Conservation (phyloP, 2,329 filamentous ascomycete species). For the Grosmannia penicillata region DNA sequence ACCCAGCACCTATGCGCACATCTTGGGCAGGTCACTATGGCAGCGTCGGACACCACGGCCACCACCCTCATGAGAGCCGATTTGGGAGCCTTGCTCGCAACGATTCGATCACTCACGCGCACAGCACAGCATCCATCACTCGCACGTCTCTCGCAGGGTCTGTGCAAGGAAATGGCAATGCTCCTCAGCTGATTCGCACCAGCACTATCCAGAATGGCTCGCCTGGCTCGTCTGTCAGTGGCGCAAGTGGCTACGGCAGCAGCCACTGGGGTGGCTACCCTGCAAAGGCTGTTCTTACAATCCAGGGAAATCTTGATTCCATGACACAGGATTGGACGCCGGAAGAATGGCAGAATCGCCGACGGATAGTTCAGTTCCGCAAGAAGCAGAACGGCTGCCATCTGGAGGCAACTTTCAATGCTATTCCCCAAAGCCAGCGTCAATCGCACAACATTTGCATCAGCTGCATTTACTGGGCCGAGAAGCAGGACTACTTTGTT, state of each 20-base stretch:
- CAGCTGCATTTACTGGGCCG: constrained; percentile 94
- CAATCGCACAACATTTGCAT: constrained; percentile 80
- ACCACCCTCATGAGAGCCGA: constrained; percentile 9
- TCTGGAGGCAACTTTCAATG: constrained; percentile 64
- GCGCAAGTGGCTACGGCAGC: constrained; percentile 34
- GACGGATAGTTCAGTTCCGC: constrained; percentile 79
- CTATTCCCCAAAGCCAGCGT: constrained; percentile 65
- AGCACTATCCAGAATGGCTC: constrained; percentile 31
- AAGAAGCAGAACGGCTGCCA: constrained; percentile 70
- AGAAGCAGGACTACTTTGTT: constrained; percentile 80
- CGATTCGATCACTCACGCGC: constrained; percentile 23
- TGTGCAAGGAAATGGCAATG: constrained; percentile 23
- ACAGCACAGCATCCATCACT: constrained; percentile 27
- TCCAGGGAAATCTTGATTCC: constrained; percentile 67
- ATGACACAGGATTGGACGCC: constrained; percentile 76
- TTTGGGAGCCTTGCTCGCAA: constrained; percentile 16
- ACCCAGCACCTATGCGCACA: constrained; percentile 19
- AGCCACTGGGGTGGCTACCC: constrained; percentile 73
- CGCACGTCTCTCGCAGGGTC: constrained; percentile 32
- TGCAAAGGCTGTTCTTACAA: constrained; percentile 70
- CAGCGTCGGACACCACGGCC: constrained; percentile 10
- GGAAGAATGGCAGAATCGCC: constrained; percentile 65
- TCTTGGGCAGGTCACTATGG: constrained; percentile 29
- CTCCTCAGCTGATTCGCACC: constrained; percentile 39
- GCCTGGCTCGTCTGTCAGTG: constrained; percentile 12